Evolutionary conservation across 495 filamentous ascomycete species (phyloP).

Genomic region (Darksidea phi): DNA sequence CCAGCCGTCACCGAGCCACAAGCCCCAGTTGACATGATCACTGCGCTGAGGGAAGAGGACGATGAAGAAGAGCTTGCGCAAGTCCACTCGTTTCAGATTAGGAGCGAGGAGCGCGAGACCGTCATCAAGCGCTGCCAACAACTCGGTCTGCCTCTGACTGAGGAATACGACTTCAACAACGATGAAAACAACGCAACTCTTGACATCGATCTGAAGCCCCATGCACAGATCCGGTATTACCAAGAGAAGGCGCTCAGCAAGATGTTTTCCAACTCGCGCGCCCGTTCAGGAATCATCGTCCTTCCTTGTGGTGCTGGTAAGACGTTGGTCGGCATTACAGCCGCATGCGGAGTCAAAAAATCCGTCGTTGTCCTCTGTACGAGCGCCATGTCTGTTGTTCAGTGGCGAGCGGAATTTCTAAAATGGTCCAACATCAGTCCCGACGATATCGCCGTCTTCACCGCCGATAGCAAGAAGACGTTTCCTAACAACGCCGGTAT

Average conservation of each 20-base stretch:
- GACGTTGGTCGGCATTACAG: slow-evolving; percentile 94
- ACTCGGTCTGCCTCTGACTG: slow-evolving; percentile 80
- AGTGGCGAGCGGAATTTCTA: slow-evolving; percentile 94
- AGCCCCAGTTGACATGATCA: slow-evolving; percentile 55
- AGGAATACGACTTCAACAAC: slow-evolving; percentile 98
- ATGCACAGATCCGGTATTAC: slow-evolving; percentile 82
- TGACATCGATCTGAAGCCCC: slow-evolving; percentile 85
- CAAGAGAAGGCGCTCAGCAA: slow-evolving; percentile 97
- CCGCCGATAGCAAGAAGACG: slow-evolving; percentile 86
- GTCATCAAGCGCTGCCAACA: slow-evolving; percentile 89
- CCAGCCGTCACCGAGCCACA: slow-evolving; percentile 40
- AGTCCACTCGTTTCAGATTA: slow-evolving; percentile 96
- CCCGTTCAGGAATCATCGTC: slow-evolving; percentile 96
- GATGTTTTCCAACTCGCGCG: slow-evolving; percentile 98
- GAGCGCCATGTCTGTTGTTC: slow-evolving; percentile 94
- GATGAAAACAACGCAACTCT: slow-evolving; percentile 85
- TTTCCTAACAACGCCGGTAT: slow-evolving; percentile 89
- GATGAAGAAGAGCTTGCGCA: slow-evolving; percentile 85
- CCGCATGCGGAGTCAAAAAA: slow-evolving; percentile 96
- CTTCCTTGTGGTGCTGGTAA: slow-evolving; percentile 96
- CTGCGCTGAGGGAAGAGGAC: slow-evolving; percentile 67
- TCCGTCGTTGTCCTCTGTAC: slow-evolving; percentile 93
- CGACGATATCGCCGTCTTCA: slow-evolving; percentile 90
- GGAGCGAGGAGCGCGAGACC: slow-evolving; percentile 68
- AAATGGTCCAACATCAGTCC: slow-evolving; percentile 98